Evolutionary conservation across 2,329 filamentous ascomycete genomes (phyloP).

Genomic region (Nannizziopsis barbatae): DNA sequence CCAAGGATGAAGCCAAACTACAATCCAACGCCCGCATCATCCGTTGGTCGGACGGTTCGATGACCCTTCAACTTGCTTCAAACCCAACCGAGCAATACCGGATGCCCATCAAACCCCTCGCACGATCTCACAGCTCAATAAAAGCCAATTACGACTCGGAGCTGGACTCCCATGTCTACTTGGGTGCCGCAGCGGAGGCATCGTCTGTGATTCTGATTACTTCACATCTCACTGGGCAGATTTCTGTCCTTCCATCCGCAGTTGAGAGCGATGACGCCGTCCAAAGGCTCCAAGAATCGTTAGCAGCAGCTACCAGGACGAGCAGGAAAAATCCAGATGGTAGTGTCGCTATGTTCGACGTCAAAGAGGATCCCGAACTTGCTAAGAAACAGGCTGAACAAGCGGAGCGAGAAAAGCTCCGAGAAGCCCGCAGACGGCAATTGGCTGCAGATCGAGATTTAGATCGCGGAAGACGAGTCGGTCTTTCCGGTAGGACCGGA

Average conservation of each 20-base stretch:
- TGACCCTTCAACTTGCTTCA: conserved; percentile 55
- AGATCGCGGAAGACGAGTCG: conserved; percentile 42
- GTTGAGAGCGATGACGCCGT: conserved; percentile 50
- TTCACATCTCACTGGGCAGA: conserved; percentile 50
- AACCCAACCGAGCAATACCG: conserved; percentile 51
- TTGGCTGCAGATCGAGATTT: conserved; percentile 45
- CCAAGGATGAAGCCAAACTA: conserved; percentile 44
- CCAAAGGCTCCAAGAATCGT: conserved; percentile 48
- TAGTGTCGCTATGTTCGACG: conserved; percentile 46
- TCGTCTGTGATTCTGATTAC: conserved; percentile 50
- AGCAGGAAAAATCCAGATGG: conserved; percentile 42
- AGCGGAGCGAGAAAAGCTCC: conserved; percentile 48
- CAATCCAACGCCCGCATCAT: conserved; percentile 57
- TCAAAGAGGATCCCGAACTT: conserved; percentile 53
- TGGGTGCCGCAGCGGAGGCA: conserved; percentile 48
- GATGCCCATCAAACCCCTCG: conserved; percentile 47
- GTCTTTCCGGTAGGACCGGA: conserved; percentile 36
- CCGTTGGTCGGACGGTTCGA: conserved; percentile 55
- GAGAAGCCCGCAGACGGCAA: conserved; percentile 44
- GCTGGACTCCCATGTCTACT: conserved; percentile 53
- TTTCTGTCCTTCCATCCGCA: conserved; percentile 47
- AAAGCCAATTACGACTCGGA: conserved; percentile 44
- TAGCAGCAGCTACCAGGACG: conserved; percentile 46
- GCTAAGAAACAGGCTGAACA: conserved; percentile 49
- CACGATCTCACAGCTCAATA: conserved; percentile 42